Evolutionary conservation across 495 filamentous ascomycete genomes (phyloP).

Genomic region (Margaritispora aquatica): DNA sequence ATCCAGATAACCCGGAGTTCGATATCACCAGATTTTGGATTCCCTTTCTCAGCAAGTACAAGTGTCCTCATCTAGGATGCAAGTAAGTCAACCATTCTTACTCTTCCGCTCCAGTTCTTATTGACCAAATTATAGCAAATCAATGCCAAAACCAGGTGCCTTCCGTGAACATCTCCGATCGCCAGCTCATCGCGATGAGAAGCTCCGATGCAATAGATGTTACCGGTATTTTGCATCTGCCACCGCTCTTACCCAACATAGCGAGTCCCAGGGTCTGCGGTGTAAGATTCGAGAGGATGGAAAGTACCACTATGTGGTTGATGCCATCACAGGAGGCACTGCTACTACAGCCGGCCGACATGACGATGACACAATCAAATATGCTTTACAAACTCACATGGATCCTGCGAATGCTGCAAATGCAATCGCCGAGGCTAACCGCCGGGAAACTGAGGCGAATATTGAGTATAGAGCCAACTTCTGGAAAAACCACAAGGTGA

Average conservation of each 20-base stretch:
- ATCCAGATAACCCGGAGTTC: conserved; percentile 29
- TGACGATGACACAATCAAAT: conserved; percentile 22
- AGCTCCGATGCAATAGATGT: conserved; percentile 30
- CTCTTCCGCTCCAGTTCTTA: neutral
- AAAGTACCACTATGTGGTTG: conserved; percentile 8
- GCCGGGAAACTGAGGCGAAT: neutral
- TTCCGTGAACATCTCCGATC: conserved; percentile 31
- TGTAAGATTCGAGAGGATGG: conserved; percentile 19
- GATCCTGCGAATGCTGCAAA: neutral
- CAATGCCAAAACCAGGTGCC: conserved; percentile 9
- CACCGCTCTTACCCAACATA: conserved; percentile 29
- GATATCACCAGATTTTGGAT: conserved; percentile 25
- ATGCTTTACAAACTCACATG: conserved; percentile 11
- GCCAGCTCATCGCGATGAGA: conserved; percentile 19
- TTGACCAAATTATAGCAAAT: conserved; percentile 26
- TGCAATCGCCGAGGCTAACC: neutral
- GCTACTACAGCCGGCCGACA: conserved; percentile 14
- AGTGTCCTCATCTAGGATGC: conserved; percentile 35
- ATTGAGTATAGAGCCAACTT: neutral
- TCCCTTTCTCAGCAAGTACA: conserved; percentile 26
- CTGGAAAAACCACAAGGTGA: neutral
- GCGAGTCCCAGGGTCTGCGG: conserved; percentile 24
- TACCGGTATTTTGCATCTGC: conserved; percentile 22
- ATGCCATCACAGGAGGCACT: conserved; percentile 15
- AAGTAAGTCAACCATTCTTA: conserved; percentile 23